A percentile compares a stretch with the other conserved stretches of the same genome.
Conservation (phyloP, 2,329 filamentous ascomycete species). For the Colletotrichum lini region DNA sequence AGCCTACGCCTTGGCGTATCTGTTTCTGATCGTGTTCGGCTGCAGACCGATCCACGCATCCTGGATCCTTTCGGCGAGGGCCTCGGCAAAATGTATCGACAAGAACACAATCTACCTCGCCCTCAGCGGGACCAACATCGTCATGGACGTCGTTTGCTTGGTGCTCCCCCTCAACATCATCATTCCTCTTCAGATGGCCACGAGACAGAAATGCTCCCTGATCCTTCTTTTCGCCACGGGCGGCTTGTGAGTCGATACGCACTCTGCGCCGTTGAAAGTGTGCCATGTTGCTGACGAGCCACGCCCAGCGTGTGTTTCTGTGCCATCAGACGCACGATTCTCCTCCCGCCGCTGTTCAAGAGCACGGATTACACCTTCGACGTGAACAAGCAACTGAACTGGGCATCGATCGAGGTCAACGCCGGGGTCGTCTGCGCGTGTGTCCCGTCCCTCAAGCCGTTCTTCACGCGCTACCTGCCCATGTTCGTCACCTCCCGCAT, state of each 20-base stretch:
- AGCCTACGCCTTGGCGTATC: constrained; percentile 48
- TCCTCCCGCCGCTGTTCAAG: constrained; percentile 47
- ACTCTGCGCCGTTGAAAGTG: no score
- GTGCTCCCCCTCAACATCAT: constrained; percentile 38
- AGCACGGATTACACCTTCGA: constrained; percentile 48
- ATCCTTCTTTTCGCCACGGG: constrained; percentile 38
- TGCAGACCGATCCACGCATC: constrained; percentile 33
- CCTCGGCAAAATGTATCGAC: constrained; percentile 20
- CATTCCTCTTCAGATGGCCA: constrained; percentile 38
- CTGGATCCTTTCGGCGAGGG: constrained; percentile 24
- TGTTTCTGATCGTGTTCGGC: constrained; percentile 43
- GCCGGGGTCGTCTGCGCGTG: constrained; percentile 41
- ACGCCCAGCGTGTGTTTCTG: constrained; percentile 48
- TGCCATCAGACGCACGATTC: constrained; percentile 49
- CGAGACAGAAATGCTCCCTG: constrained; percentile 32
- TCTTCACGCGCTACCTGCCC: constrained; percentile 43
- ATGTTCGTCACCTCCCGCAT: constrained; percentile 33
- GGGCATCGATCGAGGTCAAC: constrained; percentile 39
- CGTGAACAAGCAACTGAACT: constrained; percentile 51
- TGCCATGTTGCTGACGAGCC: neutral
- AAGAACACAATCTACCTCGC: constrained; percentile 29
- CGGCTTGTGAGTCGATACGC: constrained; percentile 23
- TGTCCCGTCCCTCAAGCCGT: constrained; percentile 44
- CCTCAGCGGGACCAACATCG: constrained; percentile 38
- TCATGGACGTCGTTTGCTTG: constrained; percentile 40